Evolutionary conservation across 805 yeast genomes (phyloP).

Genomic region (Saccharomycopsis schoenii): DNA sequence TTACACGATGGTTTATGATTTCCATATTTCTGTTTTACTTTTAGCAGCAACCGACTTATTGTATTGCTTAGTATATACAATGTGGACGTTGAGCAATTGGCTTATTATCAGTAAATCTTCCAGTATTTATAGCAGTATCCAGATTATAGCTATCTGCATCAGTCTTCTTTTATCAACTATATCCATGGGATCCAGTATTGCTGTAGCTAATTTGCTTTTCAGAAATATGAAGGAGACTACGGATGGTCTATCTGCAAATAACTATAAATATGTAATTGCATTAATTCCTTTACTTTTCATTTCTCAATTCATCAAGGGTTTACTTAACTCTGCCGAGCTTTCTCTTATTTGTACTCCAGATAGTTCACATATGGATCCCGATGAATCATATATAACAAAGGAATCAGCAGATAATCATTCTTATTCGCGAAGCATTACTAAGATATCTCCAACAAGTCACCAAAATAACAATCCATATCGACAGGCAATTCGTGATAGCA

Average conservation of each 20-base stretch:
- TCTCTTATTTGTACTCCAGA: not conserved
- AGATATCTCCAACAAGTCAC: not conserved
- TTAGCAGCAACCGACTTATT: not conserved
- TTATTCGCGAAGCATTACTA: not conserved
- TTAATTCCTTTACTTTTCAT: not conserved
- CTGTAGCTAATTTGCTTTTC: not conserved
- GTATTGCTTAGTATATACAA: not conserved
- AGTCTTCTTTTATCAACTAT: not conserved
- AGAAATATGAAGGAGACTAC: not conserved
- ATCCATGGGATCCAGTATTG: not conserved
- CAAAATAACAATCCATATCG: not conserved
- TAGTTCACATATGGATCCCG: not conserved
- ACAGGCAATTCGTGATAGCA: not conserved
- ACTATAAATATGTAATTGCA: not conserved
- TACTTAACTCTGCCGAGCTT: not conserved
- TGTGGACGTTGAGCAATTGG: not conserved
- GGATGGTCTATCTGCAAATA: not conserved
- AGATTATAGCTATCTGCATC: not conserved
- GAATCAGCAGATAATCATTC: not conserved
- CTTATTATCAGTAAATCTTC: not conserved
- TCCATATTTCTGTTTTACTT: not conserved
- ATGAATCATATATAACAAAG: not conserved
- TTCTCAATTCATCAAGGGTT: slow-evolving; percentile 1
- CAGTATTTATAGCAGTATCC: not conserved
- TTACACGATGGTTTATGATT: not conserved